phyloP scores from a whole-genome alignment of 495 filamentous ascomycete genomes.

The Trichocladium antarcticum region DNA sequence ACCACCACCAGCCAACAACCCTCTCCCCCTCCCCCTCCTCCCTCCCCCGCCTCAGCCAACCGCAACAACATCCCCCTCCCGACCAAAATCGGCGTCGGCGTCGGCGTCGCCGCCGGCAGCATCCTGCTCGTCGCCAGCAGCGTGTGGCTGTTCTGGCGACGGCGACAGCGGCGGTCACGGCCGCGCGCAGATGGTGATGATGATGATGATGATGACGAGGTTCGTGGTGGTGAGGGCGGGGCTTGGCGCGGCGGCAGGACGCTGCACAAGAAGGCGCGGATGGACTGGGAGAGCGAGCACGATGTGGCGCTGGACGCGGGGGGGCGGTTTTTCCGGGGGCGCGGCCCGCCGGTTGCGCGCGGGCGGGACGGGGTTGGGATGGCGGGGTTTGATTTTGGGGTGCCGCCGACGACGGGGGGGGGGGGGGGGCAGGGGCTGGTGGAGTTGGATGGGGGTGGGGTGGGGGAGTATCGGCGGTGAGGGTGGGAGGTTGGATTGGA shows the following conservation, averaged over 20 bases:
- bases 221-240: no score
- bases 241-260: background rate
- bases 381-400: background rate
- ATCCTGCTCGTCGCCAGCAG: slow-evolving; percentile 1
- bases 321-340: slow-evolving; percentile 14
- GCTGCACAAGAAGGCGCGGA: slow-evolving; percentile 13
- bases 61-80: slow-evolving; percentile 1
- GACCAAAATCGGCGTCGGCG: slow-evolving; percentile 18
- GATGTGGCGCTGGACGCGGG: slow-evolving; percentile 23
- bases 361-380: background rate
- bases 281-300: slow-evolving; percentile 23
- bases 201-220: background rate
- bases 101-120: slow-evolving; percentile 13
- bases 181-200: background rate
- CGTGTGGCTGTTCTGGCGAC: slow-evolving; percentile 9
- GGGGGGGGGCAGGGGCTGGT: no score
- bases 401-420: no score
- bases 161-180: slow-evolving; percentile 10
- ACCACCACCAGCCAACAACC: background rate
- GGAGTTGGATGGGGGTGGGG: no score
- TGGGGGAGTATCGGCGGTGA: no score
- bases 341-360: no score
- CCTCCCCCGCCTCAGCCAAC: background rate
- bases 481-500: no score
- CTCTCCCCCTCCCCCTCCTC: no score